A percentile compares a stretch with the other conserved stretches of the same genome.
phyloP scores from a whole-genome alignment of 768 basidiomycete species.

The Tulasnella sp. region DNA sequence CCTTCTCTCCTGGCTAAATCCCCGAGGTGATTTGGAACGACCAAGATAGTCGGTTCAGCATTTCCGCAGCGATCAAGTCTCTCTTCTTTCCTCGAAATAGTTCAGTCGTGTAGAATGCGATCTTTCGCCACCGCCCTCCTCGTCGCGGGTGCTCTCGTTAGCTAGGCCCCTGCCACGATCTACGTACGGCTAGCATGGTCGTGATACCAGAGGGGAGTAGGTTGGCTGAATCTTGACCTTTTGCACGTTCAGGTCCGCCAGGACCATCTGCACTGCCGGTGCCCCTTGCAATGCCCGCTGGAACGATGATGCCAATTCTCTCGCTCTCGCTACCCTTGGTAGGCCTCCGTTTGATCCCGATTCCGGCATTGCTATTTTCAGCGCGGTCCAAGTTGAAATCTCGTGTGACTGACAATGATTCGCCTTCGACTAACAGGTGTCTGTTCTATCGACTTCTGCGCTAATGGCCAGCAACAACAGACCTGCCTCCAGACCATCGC shows the following conservation, averaged over 20 bases:
- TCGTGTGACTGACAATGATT: background rate
- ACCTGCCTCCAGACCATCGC: slow-evolving; percentile 30
- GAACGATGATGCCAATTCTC: slow-evolving; percentile 21
- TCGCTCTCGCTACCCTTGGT: slow-evolving; percentile 18
- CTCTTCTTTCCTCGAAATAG: slow-evolving; percentile 3
- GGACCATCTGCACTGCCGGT: slow-evolving; percentile 13
- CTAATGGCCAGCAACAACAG: slow-evolving; percentile 24
- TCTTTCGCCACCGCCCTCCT: background rate
- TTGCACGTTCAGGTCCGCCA: slow-evolving; percentile 8
- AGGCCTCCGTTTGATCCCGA: background rate
- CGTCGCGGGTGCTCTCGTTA: background rate
- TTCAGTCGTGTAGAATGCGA: slow-evolving; percentile 11
- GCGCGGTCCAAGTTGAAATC: background rate
- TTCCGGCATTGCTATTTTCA: background rate
- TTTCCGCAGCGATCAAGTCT: too few relatives aligned
- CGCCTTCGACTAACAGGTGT: background rate
- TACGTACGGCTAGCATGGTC: slow-evolving; percentile 9
- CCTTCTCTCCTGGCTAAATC: too few relatives aligned
- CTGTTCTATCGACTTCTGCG: slow-evolving; percentile 15
- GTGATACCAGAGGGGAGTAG: background rate
- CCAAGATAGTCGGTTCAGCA: too few relatives aligned
- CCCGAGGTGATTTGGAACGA: too few relatives aligned
- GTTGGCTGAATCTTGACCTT: background rate
- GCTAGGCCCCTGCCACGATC: slow-evolving; percentile 17
- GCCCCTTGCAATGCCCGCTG: slow-evolving; percentile 7